A percentile compares a stretch with the other conserved stretches of the same genome.
These are phyloP conservation scores for Leucocoprinus sp. DNA, from an alignment of 768 basidiomycete species.

Conservation along the genomic window DNA sequence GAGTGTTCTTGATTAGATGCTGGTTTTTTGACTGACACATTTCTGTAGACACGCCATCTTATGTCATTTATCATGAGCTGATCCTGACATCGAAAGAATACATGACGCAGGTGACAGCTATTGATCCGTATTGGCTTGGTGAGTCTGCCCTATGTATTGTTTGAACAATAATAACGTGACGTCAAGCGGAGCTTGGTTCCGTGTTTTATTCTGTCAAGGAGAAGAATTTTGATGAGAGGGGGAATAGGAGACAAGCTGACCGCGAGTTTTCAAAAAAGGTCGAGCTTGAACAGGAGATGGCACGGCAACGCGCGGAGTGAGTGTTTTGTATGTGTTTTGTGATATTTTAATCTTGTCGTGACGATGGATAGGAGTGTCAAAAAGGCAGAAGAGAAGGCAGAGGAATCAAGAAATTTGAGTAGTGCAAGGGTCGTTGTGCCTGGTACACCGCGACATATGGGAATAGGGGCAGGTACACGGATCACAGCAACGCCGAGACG, in stretches of 20 bases:
- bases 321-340: constrained; percentile 17
- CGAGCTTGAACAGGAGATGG: constrained; percentile 90
- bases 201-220: constrained; percentile 98
- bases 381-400: constrained; percentile 51
- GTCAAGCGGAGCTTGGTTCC: constrained; percentile 80
- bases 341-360: neutral
- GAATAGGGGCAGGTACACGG: constrained; percentile 54
- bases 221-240: constrained; percentile 92
- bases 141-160: constrained; percentile 16
- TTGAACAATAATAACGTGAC: neutral
- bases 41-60: constrained; percentile 79
- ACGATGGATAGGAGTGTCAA: constrained; percentile 24
- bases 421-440: constrained; percentile 65
- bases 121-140: constrained; percentile 98
- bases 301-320: constrained; percentile 71
- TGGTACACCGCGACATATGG: constrained; percentile 70
- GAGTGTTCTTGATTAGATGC: constrained; percentile 21
- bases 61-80: constrained; percentile 94
- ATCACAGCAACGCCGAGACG: constrained; percentile 71
- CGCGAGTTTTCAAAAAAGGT: constrained; percentile 88
- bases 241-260: constrained; percentile 68
- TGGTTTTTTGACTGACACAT: constrained; percentile 2
- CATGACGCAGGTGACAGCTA: constrained; percentile 98
- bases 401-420: constrained; percentile 50
- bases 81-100: constrained; percentile 95